A percentile compares a stretch with the other conserved stretches of the same genome.
phyloP scores from a whole-genome alignment of 2,329 filamentous ascomycete species.

The Dactylonectria macrodidyma region DNA sequence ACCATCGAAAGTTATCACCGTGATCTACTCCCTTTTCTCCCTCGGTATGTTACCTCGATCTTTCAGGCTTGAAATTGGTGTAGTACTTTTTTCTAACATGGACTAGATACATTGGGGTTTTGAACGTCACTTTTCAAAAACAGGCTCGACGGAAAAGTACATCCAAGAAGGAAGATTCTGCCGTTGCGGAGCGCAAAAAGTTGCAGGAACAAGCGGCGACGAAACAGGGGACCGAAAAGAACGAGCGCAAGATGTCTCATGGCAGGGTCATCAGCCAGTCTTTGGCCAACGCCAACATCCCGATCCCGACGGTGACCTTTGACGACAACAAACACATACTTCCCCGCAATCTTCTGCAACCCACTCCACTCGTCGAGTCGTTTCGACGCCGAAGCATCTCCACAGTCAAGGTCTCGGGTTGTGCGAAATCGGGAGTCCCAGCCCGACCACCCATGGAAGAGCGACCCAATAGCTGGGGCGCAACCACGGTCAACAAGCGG shows the following conservation, averaged over 20 bases:
- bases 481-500: slow-evolving; percentile 90
- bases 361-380: slow-evolving; percentile 60
- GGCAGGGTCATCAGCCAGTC: slow-evolving; percentile 78
- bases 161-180: slow-evolving; percentile 64
- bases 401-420: slow-evolving; percentile 43
- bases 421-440: slow-evolving; percentile 26
- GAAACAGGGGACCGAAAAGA: slow-evolving; percentile 37
- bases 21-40: slow-evolving; percentile 90
- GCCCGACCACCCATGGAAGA: slow-evolving; percentile 64
- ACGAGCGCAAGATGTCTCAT: slow-evolving; percentile 37
- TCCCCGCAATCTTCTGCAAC: slow-evolving; percentile 84
- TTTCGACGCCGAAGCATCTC: slow-evolving; percentile 54
- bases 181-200: slow-evolving; percentile 55
- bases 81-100: slow-evolving; percentile 28
- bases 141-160: slow-evolving; percentile 76
- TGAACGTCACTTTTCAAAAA: slow-evolving; percentile 96
- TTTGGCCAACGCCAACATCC: slow-evolving; percentile 73
- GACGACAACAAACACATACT: slow-evolving; percentile 96
- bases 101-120: slow-evolving; percentile 90
- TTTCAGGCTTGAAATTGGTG: slow-evolving; percentile 2
- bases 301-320: slow-evolving; percentile 91
- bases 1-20: slow-evolving; percentile 93
- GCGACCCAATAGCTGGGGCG: slow-evolving; percentile 83
- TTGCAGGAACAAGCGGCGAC: slow-evolving; percentile 48
- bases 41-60: slow-evolving; percentile 71